Conservation (phyloP, 2,329 filamentous ascomycete genomes). For the Mollisia scopiformis region DNA sequence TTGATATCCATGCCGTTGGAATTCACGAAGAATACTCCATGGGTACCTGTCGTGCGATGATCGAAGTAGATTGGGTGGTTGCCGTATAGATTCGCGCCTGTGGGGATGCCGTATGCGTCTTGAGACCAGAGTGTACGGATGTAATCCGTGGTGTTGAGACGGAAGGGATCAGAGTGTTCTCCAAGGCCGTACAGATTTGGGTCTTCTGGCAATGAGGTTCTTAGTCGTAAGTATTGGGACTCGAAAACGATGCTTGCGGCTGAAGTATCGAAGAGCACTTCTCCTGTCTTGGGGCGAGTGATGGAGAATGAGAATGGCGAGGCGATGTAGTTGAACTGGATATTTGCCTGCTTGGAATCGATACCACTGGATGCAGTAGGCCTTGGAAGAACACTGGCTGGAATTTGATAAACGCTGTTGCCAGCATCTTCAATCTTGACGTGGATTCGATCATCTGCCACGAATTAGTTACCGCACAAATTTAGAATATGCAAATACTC, state of each 20-base stretch:
- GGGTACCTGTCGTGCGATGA: slow-evolving; percentile 56
- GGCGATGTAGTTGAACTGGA: slow-evolving; percentile 54
- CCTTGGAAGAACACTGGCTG: slow-evolving; percentile 57
- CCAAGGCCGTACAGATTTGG: slow-evolving; percentile 68
- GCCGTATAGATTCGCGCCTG: slow-evolving; percentile 62
- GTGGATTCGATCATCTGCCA: slow-evolving; percentile 59
- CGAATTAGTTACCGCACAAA: background rate
- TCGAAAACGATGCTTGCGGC: slow-evolving; percentile 62
- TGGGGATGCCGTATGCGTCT: slow-evolving; percentile 59
- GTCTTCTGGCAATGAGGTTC: slow-evolving; percentile 59
- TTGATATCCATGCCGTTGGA: slow-evolving; percentile 79
- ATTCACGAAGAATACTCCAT: slow-evolving; percentile 73
- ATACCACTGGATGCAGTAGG: slow-evolving; percentile 42
- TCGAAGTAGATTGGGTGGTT: slow-evolving; percentile 68
- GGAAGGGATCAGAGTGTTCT: slow-evolving; percentile 63
- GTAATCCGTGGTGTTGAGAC: slow-evolving; percentile 61
- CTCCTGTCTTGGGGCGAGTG: slow-evolving; percentile 47
- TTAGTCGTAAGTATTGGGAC: slow-evolving; percentile 64
- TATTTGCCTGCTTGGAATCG: slow-evolving; percentile 41
- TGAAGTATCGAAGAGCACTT: slow-evolving; percentile 64
- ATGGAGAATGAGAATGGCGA: slow-evolving; percentile 66
- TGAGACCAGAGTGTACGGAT: slow-evolving; percentile 64
- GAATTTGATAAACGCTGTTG: slow-evolving; percentile 64
- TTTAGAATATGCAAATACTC: background rate
- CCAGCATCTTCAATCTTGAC: slow-evolving; percentile 64